Evolutionary conservation across 176 grass and related monocot species (phyloP), one percentile per base, ranked within the genome.

Genomic region (Typha latifolia): DNA sequence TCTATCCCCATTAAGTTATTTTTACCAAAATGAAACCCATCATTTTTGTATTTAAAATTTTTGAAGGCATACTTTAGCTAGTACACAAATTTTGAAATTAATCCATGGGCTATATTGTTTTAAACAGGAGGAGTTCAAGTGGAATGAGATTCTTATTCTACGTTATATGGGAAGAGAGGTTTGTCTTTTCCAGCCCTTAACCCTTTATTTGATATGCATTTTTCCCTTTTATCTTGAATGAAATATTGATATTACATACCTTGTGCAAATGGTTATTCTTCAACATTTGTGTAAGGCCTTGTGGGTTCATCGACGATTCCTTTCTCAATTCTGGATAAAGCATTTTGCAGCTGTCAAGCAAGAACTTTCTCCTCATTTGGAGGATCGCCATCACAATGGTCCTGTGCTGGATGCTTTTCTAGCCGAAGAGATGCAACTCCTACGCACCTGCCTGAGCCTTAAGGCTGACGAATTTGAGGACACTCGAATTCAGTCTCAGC

Each of bases 141-240:
- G 85, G 92, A 74, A 85, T 72, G 78, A 96, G 69, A 62, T 75
- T 69, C 88, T 96, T 66, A 86, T 91, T 76, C 86, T 43, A 62
- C 85, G 80, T 6, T 91, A 91, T 78, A 59, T 84, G 51, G 88
- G 88, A 14, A 91, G 92, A 89, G 85, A 96, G 88, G 92, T 96
- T 49, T 79, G 67, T 14, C n/a, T 49, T 51, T 49, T 49, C 0
- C 53, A 31, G 67, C 11, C 5, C 12, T 1, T 82, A 3, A 16
- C 59, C 67, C 26, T 18, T 70, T 51, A 16, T 14, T 53, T 21
- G 18, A 14, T 5, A 12, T 4, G 3, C 26, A 0, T 5, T 69
- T 20, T 63, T 49, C 4, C 21, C 23, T 62, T 20, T 56, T 9
- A 22, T 37, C 34, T 34, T 34, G 34, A 12, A 4, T 12, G 16